Base-by-base conservation (phyloP, 805 yeast species). In the Cephaloascus albidus region DNA sequence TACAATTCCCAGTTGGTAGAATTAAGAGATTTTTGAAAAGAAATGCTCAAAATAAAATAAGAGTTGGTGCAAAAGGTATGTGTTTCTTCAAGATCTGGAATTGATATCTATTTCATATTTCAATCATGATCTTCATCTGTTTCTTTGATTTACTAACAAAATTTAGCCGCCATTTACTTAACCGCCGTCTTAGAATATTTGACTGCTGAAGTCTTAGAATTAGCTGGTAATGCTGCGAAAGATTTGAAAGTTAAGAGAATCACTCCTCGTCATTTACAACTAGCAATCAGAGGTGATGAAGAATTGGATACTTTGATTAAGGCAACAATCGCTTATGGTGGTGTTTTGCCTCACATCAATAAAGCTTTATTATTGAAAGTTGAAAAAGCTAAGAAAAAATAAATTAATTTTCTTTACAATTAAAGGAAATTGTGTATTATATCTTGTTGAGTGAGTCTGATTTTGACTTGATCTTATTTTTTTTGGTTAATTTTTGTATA, bases 1-100 rank as follows among this genome's bases (percentile, higher is more conserved):
- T 88, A 60, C 93, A 84, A 61, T 93, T 93, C 70, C 99, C 99
- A 38, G 97, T 94, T 31, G 99, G 99, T 44, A 87, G 99, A 81
- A 88, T 93, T 53, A 90, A 93, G 77, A 80, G 98, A 71, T 90
- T 88, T 61, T 73, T 93, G 63, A 90, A 89, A 72, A 81, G 74
- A 62, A 85, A 83, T 48, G 95, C 96, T 17, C 93, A 86, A 59
- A 86, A 85, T 65, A 77, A 74, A 55, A 65, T 75, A 47, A 63
- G 96, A 61, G 94, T 87, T 37, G 96, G 96, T 43, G 84, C 61
- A 65, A 82, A 65, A 65, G 73, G 28, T 23, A 23, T 23, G 28
- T 23, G 12, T 23, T 12, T 12, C 28, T 6, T 12, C 10, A 23
- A 6, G 12, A 6, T 8, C 6, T 23, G 6, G 28, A 23, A 23